Conservation (phyloP, 306 rosid genomes). For the Neltuma alba region DNA sequence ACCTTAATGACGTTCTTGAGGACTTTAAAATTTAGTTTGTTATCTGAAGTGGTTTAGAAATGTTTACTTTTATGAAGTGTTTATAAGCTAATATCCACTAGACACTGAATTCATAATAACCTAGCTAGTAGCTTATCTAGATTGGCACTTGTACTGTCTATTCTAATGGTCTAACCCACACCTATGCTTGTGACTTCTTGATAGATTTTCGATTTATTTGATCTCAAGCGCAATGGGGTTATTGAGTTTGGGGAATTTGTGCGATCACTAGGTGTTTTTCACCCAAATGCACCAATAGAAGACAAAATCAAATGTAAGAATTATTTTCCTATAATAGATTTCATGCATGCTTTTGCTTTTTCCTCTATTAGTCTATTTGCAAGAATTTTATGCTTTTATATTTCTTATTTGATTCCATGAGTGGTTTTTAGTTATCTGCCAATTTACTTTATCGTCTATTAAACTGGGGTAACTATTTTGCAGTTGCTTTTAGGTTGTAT, state of each 20-base stretch:
- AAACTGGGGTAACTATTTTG: conserved; percentile 43
- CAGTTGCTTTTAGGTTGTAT: conserved; percentile 88
- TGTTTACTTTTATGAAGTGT: conserved; percentile 9
- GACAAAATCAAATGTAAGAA: conserved; percentile 75
- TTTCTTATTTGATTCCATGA: conserved; percentile 4
- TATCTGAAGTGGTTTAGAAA: conserved; percentile 1
- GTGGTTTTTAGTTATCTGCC: neutral
- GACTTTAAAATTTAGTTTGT: neutral
- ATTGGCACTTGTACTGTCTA: neutral
- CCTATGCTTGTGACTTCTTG: conserved; percentile 26
- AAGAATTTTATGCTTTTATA: neutral
- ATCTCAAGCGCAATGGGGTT: conserved; percentile 75
- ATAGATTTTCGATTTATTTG: conserved; percentile 83
- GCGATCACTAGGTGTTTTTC: conserved; percentile 78
- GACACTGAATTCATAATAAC: neutral
- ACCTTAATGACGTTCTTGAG: conserved; percentile 13
- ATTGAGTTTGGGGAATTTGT: conserved; percentile 91
- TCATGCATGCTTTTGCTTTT: conserved; percentile 4
- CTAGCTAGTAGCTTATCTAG: neutral
- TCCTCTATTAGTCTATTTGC: conserved; percentile 20
- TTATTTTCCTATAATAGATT: neutral
- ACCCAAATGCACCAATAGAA: conserved; percentile 69
- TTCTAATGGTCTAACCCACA: conserved; percentile 1
- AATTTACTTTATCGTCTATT: conserved; percentile 20
- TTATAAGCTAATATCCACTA: neutral